Evolutionary conservation across 2,329 filamentous ascomycete genomes (phyloP).

Genomic region (Fusarium sp.): DNA sequence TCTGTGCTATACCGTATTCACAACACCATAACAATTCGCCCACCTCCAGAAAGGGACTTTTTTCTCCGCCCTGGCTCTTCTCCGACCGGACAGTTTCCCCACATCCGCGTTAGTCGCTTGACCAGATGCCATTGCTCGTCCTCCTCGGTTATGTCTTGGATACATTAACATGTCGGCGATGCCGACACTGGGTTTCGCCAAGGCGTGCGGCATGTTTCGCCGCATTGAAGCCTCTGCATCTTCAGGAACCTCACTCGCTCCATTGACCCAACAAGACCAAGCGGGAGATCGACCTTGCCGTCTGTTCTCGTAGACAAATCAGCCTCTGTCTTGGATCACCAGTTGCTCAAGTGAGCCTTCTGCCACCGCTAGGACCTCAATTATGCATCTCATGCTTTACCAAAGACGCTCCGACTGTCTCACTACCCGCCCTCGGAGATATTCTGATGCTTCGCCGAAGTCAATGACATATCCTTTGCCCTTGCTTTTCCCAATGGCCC

Average conservation of each 20-base stretch:
- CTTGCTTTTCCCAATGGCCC: neutral
- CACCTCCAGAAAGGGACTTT: neutral
- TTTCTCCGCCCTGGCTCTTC: neutral
- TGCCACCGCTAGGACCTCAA: neutral
- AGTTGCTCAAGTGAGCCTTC: slow-evolving; percentile 1
- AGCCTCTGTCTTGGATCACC: neutral
- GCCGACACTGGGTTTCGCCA: slow-evolving; percentile 5
- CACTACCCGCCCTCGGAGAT: neutral
- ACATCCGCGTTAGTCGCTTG: neutral
- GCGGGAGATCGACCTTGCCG: slow-evolving; percentile 9
- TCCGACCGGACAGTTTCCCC: neutral
- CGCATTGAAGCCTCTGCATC: neutral
- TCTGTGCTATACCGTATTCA: neutral
- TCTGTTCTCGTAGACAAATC: neutral
- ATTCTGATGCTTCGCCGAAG: neutral
- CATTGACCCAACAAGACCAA: neutral
- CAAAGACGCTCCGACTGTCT: neutral
- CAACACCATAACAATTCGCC: neutral
- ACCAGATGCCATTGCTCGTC: neutral
- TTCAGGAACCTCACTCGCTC: neutral
- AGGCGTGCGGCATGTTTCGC: slow-evolving; percentile 1
- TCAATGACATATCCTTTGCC: neutral
- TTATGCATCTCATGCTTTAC: neutral
- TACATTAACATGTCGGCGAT: slow-evolving; percentile 15
- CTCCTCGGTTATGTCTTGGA: neutral